Evolutionary conservation across 2,329 filamentous ascomycete genomes (phyloP), one percentile per base, ranked within the genome.

Genomic region (Aspergillus ruber): DNA sequence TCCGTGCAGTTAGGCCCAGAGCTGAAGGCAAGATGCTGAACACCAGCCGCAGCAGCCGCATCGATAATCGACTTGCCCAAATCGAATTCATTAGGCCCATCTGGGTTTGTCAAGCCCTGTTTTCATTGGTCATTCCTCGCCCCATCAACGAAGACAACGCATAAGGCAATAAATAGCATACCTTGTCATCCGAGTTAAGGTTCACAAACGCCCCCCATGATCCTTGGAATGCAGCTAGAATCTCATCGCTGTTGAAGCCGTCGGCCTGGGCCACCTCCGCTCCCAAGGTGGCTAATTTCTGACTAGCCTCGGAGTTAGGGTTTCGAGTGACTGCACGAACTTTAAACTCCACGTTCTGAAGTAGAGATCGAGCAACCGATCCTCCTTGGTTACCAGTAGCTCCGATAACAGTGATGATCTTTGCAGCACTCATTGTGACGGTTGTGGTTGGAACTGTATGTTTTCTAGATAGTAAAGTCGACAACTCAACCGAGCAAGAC

Each of bases 1-100:
- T 66, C 53, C 0, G 56, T 56, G 6, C 62, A 61, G 36, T 67
- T 62, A 6, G 61, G 56, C 42, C 66, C 60, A 3, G 67, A 49
- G 42, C 68, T 71, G 42, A 63, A 71, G 6, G 71, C 60, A 12
- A 72, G 58, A 50, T 68, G 61, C 42, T 60, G 50, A 0, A 70
- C 65, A 13, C 67, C 64, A 8, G 61, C 64, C 10, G 61, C 54
- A 13, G 53, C 56, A 1, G 66, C 67, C 7, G 59, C 60, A 43
- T 70, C 65, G 10, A 69, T 54, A 36, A 72, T 50, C 3, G 29
- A 50, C 39, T 64, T 69, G 8, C 68, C 69, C 18, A 71, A 42
- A n/a, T 66, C 68, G 5, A 56, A 55, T 47, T 72, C 69, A 2
- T 51, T 64, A 2, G 58, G 61, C 1, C 63, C 60, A 4, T 51